A percentile compares a stretch with the other conserved stretches of the same genome.
phyloP scores from a whole-genome alignment of 106 monocot genomes.

The Dactylorhiza incarnata region DNA sequence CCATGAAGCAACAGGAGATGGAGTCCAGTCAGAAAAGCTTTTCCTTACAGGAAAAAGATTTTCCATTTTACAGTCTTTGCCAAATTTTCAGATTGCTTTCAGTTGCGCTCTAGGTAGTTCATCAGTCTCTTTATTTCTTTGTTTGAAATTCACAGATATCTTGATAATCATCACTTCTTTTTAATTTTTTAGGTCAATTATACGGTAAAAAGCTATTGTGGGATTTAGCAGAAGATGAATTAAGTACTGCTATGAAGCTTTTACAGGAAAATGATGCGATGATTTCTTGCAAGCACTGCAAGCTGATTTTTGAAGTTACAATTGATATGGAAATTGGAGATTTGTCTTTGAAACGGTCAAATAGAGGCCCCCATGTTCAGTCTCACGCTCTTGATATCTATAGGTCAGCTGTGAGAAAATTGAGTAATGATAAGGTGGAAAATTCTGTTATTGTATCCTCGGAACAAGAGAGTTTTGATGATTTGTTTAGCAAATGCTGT shows the following conservation, averaged over 20 bases:
- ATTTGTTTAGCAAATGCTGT: background rate
- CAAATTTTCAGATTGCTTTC: constrained; percentile 46
- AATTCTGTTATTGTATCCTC: background rate
- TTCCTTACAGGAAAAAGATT: constrained; percentile 57
- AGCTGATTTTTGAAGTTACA: constrained; percentile 31
- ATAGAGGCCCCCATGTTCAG: constrained; percentile 11
- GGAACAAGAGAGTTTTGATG: background rate
- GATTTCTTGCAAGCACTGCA: constrained; percentile 74
- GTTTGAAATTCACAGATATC: background rate
- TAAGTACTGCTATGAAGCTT: constrained; percentile 38
- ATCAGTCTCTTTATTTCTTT: constrained; percentile 19
- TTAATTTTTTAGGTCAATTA: constrained; percentile 49
- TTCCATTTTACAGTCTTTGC: constrained; percentile 38
- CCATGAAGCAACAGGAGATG: constrained; percentile 64
- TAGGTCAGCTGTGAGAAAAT: constrained; percentile 40
- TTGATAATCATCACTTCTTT: background rate
- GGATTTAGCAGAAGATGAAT: constrained; percentile 60
- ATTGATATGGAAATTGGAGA: constrained; percentile 65
- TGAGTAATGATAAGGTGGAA: constrained; percentile 22
- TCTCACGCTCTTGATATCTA: constrained; percentile 37
- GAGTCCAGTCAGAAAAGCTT: constrained; percentile 53
- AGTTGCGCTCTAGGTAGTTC: constrained; percentile 54
- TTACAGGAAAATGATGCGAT: constrained; percentile 28
- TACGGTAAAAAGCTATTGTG: constrained; percentile 57
- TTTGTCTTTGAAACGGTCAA: constrained; percentile 30